These are phyloP conservation scores for Coemansia sp. DNA, from an alignment of 371 early-diverging fungal genomes.

Conservation along the genomic window DNA sequence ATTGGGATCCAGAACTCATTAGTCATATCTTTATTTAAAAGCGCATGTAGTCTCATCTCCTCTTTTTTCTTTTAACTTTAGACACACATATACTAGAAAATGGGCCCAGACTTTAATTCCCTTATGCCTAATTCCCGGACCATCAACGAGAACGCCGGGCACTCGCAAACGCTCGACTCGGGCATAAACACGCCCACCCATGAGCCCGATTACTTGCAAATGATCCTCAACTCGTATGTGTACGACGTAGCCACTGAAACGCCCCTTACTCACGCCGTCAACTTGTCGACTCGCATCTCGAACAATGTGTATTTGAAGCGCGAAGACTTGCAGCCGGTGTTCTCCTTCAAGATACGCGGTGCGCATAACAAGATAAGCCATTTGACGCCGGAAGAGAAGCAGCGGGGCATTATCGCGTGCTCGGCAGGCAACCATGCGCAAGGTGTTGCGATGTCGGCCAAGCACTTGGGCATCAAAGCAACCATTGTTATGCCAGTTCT, in stretches of 20 bases:
- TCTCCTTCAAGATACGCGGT: conserved; percentile 96
- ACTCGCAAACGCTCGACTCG: conserved; percentile 13
- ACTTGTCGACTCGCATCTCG: conserved; percentile 66
- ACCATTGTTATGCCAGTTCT: conserved; percentile 93
- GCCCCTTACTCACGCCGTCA: conserved; percentile 78
- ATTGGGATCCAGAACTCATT: neutral
- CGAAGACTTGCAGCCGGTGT: conserved; percentile 95
- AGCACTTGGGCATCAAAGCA: conserved; percentile 85
- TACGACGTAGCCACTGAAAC: conserved; percentile 92
- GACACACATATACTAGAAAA: neutral
- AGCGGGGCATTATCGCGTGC: conserved; percentile 88
- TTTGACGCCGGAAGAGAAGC: conserved; percentile 72
- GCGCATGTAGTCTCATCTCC: neutral
- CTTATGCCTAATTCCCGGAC: conserved; percentile 42
- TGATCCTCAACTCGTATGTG: conserved; percentile 86
- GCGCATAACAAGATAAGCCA: conserved; percentile 90
- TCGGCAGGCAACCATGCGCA: conserved; percentile 97
- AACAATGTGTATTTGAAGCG: conserved; percentile 83
- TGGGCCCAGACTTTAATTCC: neutral
- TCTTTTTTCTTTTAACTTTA: neutral
- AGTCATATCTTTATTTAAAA: neutral
- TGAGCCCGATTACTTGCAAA: conserved; percentile 78
- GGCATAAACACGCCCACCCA: neutral
- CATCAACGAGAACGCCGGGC: conserved; percentile 40
- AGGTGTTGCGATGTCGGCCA: conserved; percentile 90